These are phyloP conservation scores for Plasmodium coatneyi DNA, from an alignment of 169 alveolate species.

Conservation along the genomic window DNA sequence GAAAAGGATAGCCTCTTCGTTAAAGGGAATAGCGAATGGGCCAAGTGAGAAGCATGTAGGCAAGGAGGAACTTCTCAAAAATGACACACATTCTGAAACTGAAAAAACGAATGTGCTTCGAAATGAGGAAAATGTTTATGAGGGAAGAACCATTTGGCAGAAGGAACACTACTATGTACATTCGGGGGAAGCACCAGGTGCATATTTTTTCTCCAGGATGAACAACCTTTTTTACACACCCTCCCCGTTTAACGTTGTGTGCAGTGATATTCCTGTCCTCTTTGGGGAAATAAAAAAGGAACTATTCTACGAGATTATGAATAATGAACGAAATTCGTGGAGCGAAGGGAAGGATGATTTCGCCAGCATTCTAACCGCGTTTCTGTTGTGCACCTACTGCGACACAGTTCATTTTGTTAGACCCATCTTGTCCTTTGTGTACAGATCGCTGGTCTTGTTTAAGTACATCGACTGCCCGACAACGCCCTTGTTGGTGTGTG, in stretches of 20 bases:
- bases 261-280: constrained; percentile 5
- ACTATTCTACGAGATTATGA: constrained; percentile 54
- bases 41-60: background rate
- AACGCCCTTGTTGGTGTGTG: constrained; percentile 30
- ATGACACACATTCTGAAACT: background rate
- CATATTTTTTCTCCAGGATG: constrained; percentile 3
- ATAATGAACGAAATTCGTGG: constrained; percentile 42
- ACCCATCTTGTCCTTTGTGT: constrained; percentile 24
- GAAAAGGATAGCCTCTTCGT: background rate
- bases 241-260: background rate
- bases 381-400: constrained; percentile 26
- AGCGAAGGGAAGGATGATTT: constrained; percentile 21
- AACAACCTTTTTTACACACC: constrained; percentile 17
- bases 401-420: constrained; percentile 33
- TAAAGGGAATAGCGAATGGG: background rate
- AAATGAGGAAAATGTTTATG: background rate
- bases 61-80: background rate
- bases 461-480: constrained; percentile 46
- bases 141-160: background rate
- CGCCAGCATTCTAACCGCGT: constrained; percentile 30
- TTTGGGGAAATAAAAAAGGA: constrained; percentile 52
- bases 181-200: background rate
- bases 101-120: background rate
- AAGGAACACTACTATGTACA: background rate
- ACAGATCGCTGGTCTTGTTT: constrained; percentile 23